A percentile compares a stretch with the other conserved stretches of the same genome.
These are phyloP conservation scores for Cladosporium sp. DNA, from an alignment of 2,329 filamentous ascomycete genomes.

Conservation along the genomic window DNA sequence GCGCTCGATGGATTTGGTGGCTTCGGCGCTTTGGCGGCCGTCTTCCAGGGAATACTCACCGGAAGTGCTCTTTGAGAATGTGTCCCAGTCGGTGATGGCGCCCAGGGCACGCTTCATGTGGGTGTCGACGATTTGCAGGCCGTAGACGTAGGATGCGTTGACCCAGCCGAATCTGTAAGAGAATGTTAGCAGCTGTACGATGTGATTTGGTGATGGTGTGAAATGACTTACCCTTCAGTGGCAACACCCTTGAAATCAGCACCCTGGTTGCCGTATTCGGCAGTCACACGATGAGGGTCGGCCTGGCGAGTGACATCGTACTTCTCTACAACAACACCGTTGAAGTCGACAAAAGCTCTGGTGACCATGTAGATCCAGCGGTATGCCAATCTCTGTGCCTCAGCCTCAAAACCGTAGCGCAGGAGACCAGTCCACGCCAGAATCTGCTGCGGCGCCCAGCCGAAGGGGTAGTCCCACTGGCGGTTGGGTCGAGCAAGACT, in stretches of 20 bases:
- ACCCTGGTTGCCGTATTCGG: constrained; percentile 97
- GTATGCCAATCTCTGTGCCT: constrained; percentile 85
- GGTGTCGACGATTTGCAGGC: constrained; percentile 79
- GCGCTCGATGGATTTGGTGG: not conserved
- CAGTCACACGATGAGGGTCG: constrained; percentile 90
- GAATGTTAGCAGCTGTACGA: constrained; percentile 13
- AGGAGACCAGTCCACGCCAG: constrained; percentile 91
- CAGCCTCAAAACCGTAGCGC: constrained; percentile 86
- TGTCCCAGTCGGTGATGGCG: constrained; percentile 80
- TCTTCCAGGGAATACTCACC: constrained; percentile 15
- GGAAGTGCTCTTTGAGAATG: constrained; percentile 61
- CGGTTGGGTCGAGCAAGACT: constrained; percentile 83
- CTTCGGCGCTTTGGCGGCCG: not conserved
- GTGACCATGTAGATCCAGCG: constrained; percentile 99
- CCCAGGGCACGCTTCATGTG: constrained; percentile 88
- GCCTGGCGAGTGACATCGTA: constrained; percentile 91
- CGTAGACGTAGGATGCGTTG: constrained; percentile 95
- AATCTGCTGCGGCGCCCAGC: constrained; percentile 98
- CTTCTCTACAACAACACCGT: constrained; percentile 97
- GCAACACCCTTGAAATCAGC: constrained; percentile 93
- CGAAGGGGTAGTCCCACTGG: constrained; percentile 98
- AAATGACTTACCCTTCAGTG: constrained; percentile 81
- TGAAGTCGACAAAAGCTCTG: constrained; percentile 97
- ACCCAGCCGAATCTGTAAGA: constrained; percentile 86
- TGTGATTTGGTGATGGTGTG: not conserved